phyloP scores from a whole-genome alignment of 2,329 filamentous ascomycete genomes.

The Drechslera avenae region DNA sequence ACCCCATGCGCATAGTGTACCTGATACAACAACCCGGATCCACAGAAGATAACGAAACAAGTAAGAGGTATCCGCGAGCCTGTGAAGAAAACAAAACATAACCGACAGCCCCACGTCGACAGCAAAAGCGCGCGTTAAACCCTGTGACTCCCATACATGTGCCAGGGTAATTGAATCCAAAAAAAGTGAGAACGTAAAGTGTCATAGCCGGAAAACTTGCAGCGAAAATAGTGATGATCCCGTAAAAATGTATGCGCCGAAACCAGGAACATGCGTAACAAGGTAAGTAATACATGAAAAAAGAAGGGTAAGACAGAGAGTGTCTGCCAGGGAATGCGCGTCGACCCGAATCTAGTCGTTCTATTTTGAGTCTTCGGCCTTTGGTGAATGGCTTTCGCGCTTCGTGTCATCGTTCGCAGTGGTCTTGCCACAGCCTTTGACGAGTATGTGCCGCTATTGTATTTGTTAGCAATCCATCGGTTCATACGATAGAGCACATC shows the following conservation, averaged over 20 bases:
- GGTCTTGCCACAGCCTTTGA: constrained; percentile 69
- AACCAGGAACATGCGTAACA: constrained; percentile 12
- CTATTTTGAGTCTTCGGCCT: constrained; percentile 39
- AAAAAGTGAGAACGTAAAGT: constrained; percentile 29
- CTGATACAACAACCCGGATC: constrained; percentile 23
- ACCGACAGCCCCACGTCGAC: constrained; percentile 7
- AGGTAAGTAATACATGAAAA: constrained; percentile 44
- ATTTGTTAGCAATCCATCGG: constrained; percentile 43
- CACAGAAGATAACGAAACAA: constrained; percentile 26
- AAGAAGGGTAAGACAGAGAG: constrained; percentile 29
- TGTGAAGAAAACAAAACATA: constrained; percentile 9
- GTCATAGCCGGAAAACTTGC: constrained; percentile 34
- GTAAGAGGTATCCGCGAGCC: constrained; percentile 41
- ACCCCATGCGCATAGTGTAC: constrained; percentile 18
- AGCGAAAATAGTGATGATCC: constrained; percentile 30
- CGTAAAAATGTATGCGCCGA: constrained; percentile 23
- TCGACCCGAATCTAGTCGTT: constrained; percentile 18
- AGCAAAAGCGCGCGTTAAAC: background rate
- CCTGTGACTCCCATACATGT: constrained; percentile 9
- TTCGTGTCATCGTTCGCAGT: constrained; percentile 39
- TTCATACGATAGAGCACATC: background rate
- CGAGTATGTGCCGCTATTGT: constrained; percentile 66
- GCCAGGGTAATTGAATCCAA: constrained; percentile 25
- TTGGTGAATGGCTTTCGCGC: constrained; percentile 43
- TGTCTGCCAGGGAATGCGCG: background rate